Evolutionary conservation across 2,329 filamentous ascomycete species (phyloP).

Genomic region (Thermochaetoides dissita): DNA sequence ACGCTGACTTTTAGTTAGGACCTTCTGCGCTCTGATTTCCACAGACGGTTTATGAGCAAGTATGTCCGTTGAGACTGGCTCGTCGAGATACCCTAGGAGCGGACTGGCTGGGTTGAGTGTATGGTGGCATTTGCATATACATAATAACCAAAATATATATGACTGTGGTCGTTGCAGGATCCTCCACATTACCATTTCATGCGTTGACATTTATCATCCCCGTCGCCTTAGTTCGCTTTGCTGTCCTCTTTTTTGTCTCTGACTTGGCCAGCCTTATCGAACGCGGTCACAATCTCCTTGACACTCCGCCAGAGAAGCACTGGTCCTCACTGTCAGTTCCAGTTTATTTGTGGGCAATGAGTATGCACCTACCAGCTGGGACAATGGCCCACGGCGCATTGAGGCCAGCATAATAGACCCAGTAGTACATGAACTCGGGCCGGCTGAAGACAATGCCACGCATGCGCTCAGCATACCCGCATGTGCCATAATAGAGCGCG

Average conservation of each 20-base stretch:
- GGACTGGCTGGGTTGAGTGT: not conserved
- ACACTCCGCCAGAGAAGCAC: constrained; percentile 9
- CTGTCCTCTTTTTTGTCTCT: not conserved
- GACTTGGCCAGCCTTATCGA: not conserved
- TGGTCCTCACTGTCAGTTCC: constrained; percentile 2
- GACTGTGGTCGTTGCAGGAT: too few species aligned
- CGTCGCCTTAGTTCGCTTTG: constrained; percentile 3
- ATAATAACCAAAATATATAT: too few species aligned
- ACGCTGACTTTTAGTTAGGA: constrained; percentile 36
- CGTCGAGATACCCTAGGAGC: constrained; percentile 2
- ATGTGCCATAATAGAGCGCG: constrained; percentile 48
- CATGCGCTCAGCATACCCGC: constrained; percentile 32
- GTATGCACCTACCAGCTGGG: constrained; percentile 34
- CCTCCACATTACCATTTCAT: too few species aligned
- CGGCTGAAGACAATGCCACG: constrained; percentile 37
- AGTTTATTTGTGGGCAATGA: not conserved
- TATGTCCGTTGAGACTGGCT: constrained; percentile 35
- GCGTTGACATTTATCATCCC: not conserved
- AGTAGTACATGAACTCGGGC: constrained; percentile 47
- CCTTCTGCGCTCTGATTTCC: constrained; percentile 85
- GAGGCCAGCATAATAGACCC: constrained; percentile 48
- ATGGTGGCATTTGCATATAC: too few species aligned
- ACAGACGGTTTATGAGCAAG: constrained; percentile 86
- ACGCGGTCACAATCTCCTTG: constrained; percentile 4
- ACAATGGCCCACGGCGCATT: constrained; percentile 48